Evolutionary conservation across 768 basidiomycete species (phyloP).

Genomic region (Tephrocybe sp.): DNA sequence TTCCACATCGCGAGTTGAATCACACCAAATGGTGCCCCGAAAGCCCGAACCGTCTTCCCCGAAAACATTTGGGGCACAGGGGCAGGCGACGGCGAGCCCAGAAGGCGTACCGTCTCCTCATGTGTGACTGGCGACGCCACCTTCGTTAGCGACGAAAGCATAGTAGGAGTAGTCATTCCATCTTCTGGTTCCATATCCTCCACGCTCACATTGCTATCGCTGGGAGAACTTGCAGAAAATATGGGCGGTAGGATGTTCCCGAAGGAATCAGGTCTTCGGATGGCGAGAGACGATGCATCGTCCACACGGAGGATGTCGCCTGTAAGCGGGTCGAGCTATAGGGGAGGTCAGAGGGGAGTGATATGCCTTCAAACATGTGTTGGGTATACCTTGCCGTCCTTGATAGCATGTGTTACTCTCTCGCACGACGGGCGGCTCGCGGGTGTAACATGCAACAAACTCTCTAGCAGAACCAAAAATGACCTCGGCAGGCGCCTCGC

Average conservation of each 20-base stretch:
- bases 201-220: not conserved
- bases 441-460: conserved; percentile 62
- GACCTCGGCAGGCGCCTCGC: conserved; percentile 70
- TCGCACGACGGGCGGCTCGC: conserved; percentile 68
- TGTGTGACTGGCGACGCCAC: not conserved
- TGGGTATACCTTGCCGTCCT: conserved; percentile 70
- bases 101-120: conserved; percentile 12
- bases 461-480: conserved; percentile 70
- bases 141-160: not conserved
- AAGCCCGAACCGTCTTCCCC: not conserved
- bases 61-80: not conserved
- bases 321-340: conserved; percentile 18
- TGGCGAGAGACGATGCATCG: conserved; percentile 11
- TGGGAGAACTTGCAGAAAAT: not conserved
- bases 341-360: not conserved
- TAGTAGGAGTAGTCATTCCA: conserved; percentile 9
- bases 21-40: not conserved
- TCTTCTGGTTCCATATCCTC: not conserved
- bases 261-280: conserved; percentile 8
- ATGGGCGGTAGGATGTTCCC: not conserved
- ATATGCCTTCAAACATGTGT: too few species aligned
- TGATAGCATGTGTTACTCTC: conserved; percentile 63
- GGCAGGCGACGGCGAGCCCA: conserved; percentile 18
- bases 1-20: conserved; percentile 11
- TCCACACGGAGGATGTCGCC: conserved; percentile 9